Percentiles rank a stretch among this genome's conserved stretches.
Evolutionary conservation across 2,329 filamentous ascomycete genomes (phyloP).

Genomic region (Westerdykella sp.): DNA sequence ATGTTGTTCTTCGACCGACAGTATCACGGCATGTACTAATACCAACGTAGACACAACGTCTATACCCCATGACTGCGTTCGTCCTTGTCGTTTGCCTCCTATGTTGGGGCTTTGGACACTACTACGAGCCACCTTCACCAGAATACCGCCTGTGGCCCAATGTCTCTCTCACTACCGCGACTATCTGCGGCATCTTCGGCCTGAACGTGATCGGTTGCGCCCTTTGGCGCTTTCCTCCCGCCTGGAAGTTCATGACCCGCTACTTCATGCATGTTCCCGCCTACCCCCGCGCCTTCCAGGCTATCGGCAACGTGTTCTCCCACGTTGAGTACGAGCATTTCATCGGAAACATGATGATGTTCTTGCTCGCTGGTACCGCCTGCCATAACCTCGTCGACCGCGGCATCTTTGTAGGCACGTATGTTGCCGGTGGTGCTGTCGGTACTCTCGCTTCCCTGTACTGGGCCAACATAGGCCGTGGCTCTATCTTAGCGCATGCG

Average conservation of each 20-base stretch:
- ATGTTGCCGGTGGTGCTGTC: constrained; percentile 29
- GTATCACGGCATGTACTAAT: constrained; percentile 1
- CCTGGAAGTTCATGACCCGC: constrained; percentile 62
- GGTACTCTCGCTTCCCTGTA: constrained; percentile 26
- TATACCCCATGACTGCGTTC: constrained; percentile 33
- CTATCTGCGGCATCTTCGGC: constrained; percentile 56
- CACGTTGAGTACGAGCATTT: constrained; percentile 58
- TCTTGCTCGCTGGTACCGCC: constrained; percentile 59
- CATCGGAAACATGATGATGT: constrained; percentile 55
- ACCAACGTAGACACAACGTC: constrained; percentile 24
- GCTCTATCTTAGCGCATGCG: constrained; percentile 21
- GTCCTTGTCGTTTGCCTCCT: constrained; percentile 21
- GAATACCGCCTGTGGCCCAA: constrained; percentile 30
- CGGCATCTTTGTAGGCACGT: constrained; percentile 32
- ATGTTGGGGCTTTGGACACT: constrained; percentile 24
- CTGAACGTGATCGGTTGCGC: constrained; percentile 53
- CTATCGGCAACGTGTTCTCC: constrained; percentile 62
- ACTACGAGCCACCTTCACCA: constrained; percentile 27
- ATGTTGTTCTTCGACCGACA: constrained; percentile 4
- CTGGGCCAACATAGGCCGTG: constrained; percentile 30
- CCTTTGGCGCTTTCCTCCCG: constrained; percentile 57
- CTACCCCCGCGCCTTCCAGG: constrained; percentile 55
- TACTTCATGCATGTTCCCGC: constrained; percentile 45
- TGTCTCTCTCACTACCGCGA: constrained; percentile 29
- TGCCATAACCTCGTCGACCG: constrained; percentile 33